These are phyloP conservation scores for Auricularia sp. DNA, from an alignment of 768 basidiomycete species.

Conservation along the genomic window DNA sequence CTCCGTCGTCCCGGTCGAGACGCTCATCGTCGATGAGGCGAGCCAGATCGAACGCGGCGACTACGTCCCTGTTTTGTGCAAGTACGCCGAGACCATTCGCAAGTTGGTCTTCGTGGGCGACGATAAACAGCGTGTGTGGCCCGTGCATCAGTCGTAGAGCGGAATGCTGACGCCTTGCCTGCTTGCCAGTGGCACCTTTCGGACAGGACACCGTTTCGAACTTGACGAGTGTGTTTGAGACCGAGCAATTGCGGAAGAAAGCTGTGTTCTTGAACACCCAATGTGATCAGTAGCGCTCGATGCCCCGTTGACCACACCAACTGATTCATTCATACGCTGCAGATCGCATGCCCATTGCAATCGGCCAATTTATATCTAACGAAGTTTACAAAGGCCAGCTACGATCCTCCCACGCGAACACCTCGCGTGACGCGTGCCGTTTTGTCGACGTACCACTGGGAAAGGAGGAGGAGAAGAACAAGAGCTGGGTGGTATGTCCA, in stretches of 20 bases:
- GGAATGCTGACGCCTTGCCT: not conserved
- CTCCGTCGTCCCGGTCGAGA: slow-evolving; percentile 28
- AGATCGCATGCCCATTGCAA: slow-evolving; percentile 81
- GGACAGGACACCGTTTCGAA: slow-evolving; percentile 58
- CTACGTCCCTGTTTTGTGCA: slow-evolving; percentile 23
- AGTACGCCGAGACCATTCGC: slow-evolving; percentile 25
- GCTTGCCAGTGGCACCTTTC: slow-evolving; percentile 59
- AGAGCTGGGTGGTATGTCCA: slow-evolving; percentile 35
- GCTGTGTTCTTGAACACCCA: slow-evolving; percentile 59
- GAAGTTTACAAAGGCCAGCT: slow-evolving; percentile 55
- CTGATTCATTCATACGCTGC: not conserved
- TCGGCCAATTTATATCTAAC: slow-evolving; percentile 62
- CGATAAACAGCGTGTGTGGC: slow-evolving; percentile 37
- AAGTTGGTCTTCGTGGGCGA: slow-evolving; percentile 47
- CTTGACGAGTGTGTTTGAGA: slow-evolving; percentile 69
- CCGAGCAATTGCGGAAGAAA: slow-evolving; percentile 41
- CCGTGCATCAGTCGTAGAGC: not conserved
- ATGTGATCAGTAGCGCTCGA: slow-evolving; percentile 35
- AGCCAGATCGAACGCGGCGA: slow-evolving; percentile 40
- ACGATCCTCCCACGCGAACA: slow-evolving; percentile 34
- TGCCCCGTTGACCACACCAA: not conserved
- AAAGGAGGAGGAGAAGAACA: slow-evolving; percentile 27
- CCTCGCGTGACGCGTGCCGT: slow-evolving; percentile 40
- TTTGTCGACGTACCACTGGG: slow-evolving; percentile 50
- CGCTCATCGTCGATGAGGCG: slow-evolving; percentile 44